These are phyloP conservation scores for Tetracladium marchalianum DNA, from an alignment of 495 filamentous ascomycete species.

Conservation along the genomic window DNA sequence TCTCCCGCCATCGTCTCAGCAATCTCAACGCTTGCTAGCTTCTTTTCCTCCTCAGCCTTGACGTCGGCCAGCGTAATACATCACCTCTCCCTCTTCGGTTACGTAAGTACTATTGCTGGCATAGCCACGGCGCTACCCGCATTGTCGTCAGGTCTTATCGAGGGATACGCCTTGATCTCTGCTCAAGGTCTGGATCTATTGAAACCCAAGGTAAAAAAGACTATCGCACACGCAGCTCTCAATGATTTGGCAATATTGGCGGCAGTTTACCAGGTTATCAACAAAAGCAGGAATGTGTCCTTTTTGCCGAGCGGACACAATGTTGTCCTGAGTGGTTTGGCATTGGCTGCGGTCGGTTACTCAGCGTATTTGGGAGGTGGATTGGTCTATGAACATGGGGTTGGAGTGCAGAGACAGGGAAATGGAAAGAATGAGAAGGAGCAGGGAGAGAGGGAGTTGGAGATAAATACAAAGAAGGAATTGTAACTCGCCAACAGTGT, in stretches of 20 bases:
- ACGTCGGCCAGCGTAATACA: too few relatives aligned
- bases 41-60: too few relatives aligned
- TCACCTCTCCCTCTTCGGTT: not conserved
- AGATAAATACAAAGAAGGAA: not conserved
- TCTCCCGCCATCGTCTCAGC: not conserved
- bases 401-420: slow-evolving; percentile 7
- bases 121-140: slow-evolving; percentile 5
- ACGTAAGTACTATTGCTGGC: not conserved
- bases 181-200: not conserved
- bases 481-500: not conserved
- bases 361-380: slow-evolving; percentile 4
- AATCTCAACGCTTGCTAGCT: too few relatives aligned
- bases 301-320: not conserved
- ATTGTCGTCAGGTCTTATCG: not conserved
- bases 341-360: not conserved
- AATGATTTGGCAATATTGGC: slow-evolving; percentile 2
- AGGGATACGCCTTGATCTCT: slow-evolving; percentile 1
- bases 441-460: not conserved
- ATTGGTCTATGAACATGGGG: slow-evolving; percentile 4
- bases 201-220: not conserved
- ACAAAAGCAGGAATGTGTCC: not conserved
- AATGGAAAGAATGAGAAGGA: slow-evolving; percentile 2
- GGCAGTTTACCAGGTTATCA: slow-evolving; percentile 1
- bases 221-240: not conserved
- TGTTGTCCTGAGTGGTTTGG: not conserved